Base-by-base conservation (phyloP, 1,284 basidiomycete species). In the Cutaneotrichosporon cutaneum region DNA sequence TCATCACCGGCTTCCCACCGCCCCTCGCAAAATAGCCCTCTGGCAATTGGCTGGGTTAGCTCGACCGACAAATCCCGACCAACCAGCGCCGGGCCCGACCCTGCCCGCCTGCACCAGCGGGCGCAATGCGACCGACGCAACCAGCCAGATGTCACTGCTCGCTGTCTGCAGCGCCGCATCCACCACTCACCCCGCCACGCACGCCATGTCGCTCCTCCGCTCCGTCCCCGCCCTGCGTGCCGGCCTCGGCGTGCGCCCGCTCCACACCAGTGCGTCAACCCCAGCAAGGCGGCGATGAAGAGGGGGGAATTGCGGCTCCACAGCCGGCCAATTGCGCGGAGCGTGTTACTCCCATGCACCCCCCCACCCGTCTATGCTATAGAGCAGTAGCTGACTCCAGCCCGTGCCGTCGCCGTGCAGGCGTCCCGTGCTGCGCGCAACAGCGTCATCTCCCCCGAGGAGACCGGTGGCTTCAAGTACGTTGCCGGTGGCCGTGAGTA, bases 391-490 rank as follows among this genome's bases (percentile, higher is more conserved):
- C 59, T 60, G 35, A 62, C 52, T 10, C 18, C 58, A 77, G 76
- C 74, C 58, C 68, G 76, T 54, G 66, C 70, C 39, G 59, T 72
- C 16, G 72, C 73, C 39, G 47, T 78, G 27, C 70, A 69, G 52
- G 69, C 72, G 21, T 67, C 71, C 51, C 68, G 63, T 48, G 73
- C 69, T 32, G 64, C 39, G 18, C 61, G 59, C 42, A 27, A 58
- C 32, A 26, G 27, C 26, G 64, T 67, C 24, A 69, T 78, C 21
- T 56, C 71, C 21, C 68, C 79, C 39, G 62, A 77, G 36, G 76
- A 77, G 67, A 80, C 78, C 42, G 79, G 69, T 18, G 78, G 78
- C 30, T 78, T 75, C 75, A 77, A 79, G 65, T 81, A 80, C 67
- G 67, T 76, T 48, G 76, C 80, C 6, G 80, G 62, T 39, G 62